These are phyloP conservation scores for Nidula niveotomentosa DNA, from an alignment of 1,284 basidiomycete genomes.

Conservation along the genomic window DNA sequence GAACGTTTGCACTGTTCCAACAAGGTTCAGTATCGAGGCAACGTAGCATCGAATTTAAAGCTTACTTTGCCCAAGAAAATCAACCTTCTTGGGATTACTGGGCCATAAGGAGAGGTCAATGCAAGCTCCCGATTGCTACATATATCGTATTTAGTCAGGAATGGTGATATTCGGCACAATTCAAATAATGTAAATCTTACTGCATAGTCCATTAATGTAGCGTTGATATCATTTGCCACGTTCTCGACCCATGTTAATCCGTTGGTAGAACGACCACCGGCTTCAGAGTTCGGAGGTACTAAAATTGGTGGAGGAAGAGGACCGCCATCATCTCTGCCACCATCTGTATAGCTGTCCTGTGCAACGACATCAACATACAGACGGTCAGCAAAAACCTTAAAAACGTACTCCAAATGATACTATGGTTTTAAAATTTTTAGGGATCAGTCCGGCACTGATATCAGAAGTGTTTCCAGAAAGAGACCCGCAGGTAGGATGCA, in stretches of 20 bases:
- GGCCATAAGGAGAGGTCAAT: conserved; percentile 4
- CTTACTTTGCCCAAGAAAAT: neutral
- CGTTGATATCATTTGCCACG: conserved; percentile 27
- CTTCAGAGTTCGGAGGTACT: conserved; percentile 28
- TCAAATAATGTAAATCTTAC: conserved; percentile 27
- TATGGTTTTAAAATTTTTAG: conserved; percentile 36
- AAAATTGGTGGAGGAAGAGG: conserved; percentile 26
- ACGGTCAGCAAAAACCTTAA: neutral
- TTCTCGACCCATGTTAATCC: conserved; percentile 35
- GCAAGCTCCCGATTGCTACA: conserved; percentile 32
- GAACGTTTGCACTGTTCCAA: conserved; percentile 27
- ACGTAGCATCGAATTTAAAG: conserved; percentile 4
- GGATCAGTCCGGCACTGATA: conserved; percentile 38
- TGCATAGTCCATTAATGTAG: conserved; percentile 40
- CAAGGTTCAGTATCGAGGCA: conserved; percentile 20
- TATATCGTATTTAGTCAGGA: conserved; percentile 18
- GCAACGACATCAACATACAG: conserved; percentile 13
- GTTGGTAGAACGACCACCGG: conserved; percentile 35
- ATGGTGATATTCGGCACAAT: neutral
- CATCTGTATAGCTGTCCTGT: conserved; percentile 34
- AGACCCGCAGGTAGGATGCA: conserved; percentile 38
- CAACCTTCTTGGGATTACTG: conserved; percentile 25
- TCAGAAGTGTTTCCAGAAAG: conserved; percentile 35
- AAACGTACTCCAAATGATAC: conserved; percentile 40
- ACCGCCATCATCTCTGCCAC: conserved; percentile 25